These are phyloP conservation scores for Fonsecaea monophora DNA, from an alignment of 2,329 filamentous ascomycete genomes.

Conservation along the genomic window DNA sequence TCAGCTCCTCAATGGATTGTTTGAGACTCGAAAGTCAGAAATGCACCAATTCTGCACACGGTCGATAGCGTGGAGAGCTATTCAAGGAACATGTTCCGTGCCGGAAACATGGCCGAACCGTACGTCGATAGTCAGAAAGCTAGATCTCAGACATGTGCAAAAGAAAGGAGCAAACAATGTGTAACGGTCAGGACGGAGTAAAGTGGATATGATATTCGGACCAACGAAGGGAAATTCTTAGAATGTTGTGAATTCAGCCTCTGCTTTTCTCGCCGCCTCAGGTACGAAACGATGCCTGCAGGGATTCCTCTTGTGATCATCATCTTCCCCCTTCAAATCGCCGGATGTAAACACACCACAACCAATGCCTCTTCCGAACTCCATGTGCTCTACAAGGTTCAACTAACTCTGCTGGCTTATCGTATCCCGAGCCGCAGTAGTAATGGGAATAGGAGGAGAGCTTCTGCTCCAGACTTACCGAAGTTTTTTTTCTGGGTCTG, in stretches of 20 bases:
- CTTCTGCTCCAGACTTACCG: not conserved
- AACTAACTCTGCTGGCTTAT: not conserved
- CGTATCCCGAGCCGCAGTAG: not conserved
- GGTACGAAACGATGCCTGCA: too few relatives aligned
- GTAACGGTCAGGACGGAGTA: not conserved
- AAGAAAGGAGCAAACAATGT: slow-evolving; percentile 1
- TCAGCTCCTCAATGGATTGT: not conserved
- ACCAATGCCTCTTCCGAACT: not conserved
- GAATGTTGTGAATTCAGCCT: not conserved
- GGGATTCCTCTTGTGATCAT: not conserved
- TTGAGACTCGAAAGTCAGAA: not conserved
- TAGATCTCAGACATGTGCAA: not conserved
- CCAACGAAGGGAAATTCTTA: not conserved
- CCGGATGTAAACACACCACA: not conserved
- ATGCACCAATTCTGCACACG: not conserved
- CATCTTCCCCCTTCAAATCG: not conserved
- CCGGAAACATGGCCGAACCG: slow-evolving; percentile 1
- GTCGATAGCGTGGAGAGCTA: not conserved
- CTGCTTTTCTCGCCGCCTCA: not conserved
- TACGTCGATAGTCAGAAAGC: not conserved
- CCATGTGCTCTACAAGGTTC: not conserved
- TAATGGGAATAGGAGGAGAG: not conserved
- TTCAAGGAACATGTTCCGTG: slow-evolving; percentile 1
- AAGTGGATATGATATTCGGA: not conserved
- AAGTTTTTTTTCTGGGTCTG: not conserved